These are phyloP conservation scores for Aspergillus sp. DNA, from an alignment of 2,329 filamentous ascomycete species.

Conservation along the genomic window DNA sequence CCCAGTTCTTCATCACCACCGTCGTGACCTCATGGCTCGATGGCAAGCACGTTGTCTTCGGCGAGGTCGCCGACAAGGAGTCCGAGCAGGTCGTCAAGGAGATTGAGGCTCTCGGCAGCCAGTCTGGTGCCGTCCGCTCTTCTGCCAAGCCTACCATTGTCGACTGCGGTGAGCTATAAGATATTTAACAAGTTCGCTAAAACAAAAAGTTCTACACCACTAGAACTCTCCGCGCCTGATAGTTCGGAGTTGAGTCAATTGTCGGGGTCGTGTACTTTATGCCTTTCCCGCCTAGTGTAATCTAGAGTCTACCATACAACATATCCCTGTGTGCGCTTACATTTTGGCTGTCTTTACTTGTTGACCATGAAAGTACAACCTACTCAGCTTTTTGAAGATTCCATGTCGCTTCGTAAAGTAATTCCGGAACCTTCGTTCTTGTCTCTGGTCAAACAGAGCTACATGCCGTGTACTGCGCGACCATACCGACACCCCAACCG, in stretches of 20 bases:
- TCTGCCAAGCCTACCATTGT: slow-evolving; percentile 61
- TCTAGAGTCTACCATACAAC: slow-evolving; percentile 33
- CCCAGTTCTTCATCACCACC: slow-evolving; percentile 75
- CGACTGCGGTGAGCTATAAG: slow-evolving; percentile 53
- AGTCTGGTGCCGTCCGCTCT: slow-evolving; percentile 57
- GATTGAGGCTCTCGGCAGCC: slow-evolving; percentile 63
- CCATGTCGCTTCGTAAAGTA: no score
- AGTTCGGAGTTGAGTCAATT: slow-evolving; percentile 5
- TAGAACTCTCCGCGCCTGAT: slow-evolving; percentile 4
- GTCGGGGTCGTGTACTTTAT: slow-evolving; percentile 6
- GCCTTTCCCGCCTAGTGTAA: slow-evolving; percentile 30
- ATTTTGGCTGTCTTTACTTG: not conserved
- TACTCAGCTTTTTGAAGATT: no score
- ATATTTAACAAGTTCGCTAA: not conserved
- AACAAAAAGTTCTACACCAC: not conserved
- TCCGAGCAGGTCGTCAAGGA: slow-evolving; percentile 61
- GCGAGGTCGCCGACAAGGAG: slow-evolving; percentile 61
- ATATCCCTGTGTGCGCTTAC: not conserved
- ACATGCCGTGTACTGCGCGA: no score
- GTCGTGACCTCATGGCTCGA: slow-evolving; percentile 69
- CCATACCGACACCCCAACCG: no score
- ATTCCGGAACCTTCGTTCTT: no score
- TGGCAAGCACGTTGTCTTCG: slow-evolving; percentile 72
- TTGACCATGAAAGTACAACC: not conserved
- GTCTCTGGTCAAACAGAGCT: no score